These are phyloP conservation scores for Liriodendron chinense DNA, from an alignment of 164 flowering plant genomes.

Conservation along the genomic window DNA sequence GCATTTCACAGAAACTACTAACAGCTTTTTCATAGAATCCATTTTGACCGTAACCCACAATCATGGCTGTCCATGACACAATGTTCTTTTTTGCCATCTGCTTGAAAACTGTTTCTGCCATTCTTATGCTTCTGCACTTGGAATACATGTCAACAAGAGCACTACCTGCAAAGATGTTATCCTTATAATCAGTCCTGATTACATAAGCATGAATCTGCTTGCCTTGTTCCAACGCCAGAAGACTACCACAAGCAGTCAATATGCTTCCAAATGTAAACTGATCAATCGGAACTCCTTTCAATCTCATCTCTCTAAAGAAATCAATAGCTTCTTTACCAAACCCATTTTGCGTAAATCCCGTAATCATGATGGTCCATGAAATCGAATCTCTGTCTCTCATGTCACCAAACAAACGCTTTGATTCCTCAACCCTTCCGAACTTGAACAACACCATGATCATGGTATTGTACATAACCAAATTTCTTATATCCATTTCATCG, in stretches of 20 bases:
- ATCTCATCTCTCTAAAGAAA: constrained; percentile 56
- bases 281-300: constrained; percentile 50
- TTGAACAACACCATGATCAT: constrained; percentile 49
- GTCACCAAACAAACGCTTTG: constrained; percentile 35
- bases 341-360: constrained; percentile 67
- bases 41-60: constrained; percentile 83
- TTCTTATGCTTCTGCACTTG: constrained; percentile 52
- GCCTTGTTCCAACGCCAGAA: constrained; percentile 56
- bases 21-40: constrained; percentile 77
- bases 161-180: constrained; percentile 71
- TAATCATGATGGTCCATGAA: constrained; percentile 82
- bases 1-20: constrained; percentile 57
- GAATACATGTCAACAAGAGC: constrained; percentile 89
- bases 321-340: constrained; percentile 50
- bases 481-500: constrained; percentile 37
- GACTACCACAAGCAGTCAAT: constrained; percentile 76
- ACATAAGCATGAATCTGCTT: constrained; percentile 63
- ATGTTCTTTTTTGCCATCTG: constrained; percentile 60
- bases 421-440: constrained; percentile 31
- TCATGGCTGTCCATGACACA: constrained; percentile 85
- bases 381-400: constrained; percentile 61
- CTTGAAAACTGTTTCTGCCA: constrained; percentile 62
- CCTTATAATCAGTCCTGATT: constrained; percentile 42
- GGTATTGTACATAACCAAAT: constrained; percentile 52
- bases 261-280: constrained; percentile 78